These are phyloP conservation scores for Pythium insidiosum DNA, from an alignment of 352 stramenopile genomes.

Conservation along the genomic window DNA sequence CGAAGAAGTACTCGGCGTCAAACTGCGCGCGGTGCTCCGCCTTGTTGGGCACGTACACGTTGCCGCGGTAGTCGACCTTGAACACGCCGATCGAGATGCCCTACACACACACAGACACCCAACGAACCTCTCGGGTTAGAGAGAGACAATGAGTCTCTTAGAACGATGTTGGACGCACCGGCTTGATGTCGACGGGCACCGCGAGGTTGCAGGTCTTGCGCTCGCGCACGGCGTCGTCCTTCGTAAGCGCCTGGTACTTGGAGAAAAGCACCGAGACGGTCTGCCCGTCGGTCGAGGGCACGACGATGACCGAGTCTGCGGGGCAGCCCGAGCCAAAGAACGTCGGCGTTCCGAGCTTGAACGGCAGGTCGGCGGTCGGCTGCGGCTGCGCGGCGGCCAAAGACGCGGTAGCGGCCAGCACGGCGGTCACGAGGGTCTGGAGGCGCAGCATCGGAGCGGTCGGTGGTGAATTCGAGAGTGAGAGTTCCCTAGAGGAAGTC, in stretches of 20 bases:
- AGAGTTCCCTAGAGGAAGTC: no score
- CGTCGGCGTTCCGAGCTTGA: constrained; percentile 9
- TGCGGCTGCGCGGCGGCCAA: no score
- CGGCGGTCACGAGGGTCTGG: not conserved
- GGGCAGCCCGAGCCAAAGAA: constrained; percentile 15
- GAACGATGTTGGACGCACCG: no score
- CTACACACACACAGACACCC: no score
- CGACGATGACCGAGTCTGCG: not conserved
- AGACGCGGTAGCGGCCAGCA: not conserved
- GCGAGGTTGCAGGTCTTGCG: constrained; percentile 22
- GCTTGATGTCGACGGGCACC: constrained; percentile 10
- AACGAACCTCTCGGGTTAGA: no score
- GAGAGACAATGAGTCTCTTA: no score
- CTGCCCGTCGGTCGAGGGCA: constrained; percentile 2
- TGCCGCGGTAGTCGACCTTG: constrained; percentile 14
- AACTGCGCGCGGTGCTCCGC: no score
- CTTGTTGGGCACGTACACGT: constrained; percentile 20
- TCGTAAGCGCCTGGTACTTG: constrained; percentile 7
- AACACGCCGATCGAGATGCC: constrained; percentile 20
- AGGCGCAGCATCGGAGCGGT: no score
- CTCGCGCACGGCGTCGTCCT: not conserved
- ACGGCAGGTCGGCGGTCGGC: no score
- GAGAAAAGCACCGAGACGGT: constrained; percentile 8
- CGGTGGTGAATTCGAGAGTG: no score
- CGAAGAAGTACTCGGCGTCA: constrained; percentile 19